These are phyloP conservation scores for Saraca asoca DNA, from an alignment of 331 rosid genomes.

Conservation along the genomic window DNA sequence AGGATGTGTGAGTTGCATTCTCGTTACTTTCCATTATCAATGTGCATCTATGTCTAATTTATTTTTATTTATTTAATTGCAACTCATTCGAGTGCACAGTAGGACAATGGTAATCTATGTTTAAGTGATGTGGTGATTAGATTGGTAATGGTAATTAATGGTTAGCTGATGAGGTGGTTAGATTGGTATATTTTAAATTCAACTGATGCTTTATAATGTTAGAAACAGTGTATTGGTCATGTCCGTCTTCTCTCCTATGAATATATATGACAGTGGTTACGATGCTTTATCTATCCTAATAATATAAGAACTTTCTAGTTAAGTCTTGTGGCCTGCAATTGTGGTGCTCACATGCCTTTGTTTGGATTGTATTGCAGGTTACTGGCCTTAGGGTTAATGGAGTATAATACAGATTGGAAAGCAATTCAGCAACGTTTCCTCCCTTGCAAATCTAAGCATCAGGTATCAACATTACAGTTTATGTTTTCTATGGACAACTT, in stretches of 20 bases:
- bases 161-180: slow-evolving; percentile 8
- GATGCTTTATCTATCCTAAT: neutral
- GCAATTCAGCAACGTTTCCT: slow-evolving; percentile 88
- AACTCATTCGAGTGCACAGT: too few species aligned
- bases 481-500: slow-evolving; percentile 6
- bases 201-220: neutral
- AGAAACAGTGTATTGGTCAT: neutral
- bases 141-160: neutral
- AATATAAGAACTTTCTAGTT: neutral
- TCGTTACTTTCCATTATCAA: slow-evolving; percentile 4
- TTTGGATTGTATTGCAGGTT: slow-evolving; percentile 55
- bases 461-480: slow-evolving; percentile 52
- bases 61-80: neutral
- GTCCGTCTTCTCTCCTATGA: neutral
- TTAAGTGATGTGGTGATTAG: neutral
- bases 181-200: neutral
- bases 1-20: slow-evolving; percentile 82
- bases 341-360: slow-evolving; percentile 10
- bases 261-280: neutral
- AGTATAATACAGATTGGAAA: slow-evolving; percentile 91
- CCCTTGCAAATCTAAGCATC: slow-evolving; percentile 89
- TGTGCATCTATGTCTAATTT: neutral
- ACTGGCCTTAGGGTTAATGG: slow-evolving; percentile 84
- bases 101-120: slow-evolving; percentile 18
- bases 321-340: neutral